phyloP scores from a whole-genome alignment of 2,329 filamentous ascomycete genomes.

The Cercospora zeae-maydis region DNA sequence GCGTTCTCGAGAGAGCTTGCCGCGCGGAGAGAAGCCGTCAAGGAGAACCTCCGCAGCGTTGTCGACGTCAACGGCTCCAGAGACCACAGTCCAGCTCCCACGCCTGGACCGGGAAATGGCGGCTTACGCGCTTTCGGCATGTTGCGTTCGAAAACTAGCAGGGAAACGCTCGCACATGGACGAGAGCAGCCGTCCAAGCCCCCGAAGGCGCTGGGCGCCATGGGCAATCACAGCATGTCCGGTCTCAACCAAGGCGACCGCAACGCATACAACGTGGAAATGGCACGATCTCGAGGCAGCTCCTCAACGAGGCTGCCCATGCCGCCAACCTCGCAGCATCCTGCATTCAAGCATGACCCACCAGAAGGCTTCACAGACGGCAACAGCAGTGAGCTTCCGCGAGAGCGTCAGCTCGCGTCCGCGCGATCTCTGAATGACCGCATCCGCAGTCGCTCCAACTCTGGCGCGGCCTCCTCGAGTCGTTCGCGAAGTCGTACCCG shows the following conservation, averaged over 20 bases:
- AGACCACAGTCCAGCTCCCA: conserved; percentile 36
- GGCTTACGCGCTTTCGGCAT: conserved; percentile 60
- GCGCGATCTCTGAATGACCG: conserved; percentile 11
- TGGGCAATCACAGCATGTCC: conserved; percentile 38
- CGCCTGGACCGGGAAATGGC: conserved; percentile 10
- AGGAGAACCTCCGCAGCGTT: conserved; percentile 65
- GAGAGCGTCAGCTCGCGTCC: conserved; percentile 21
- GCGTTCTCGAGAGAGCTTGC: conserved; percentile 73
- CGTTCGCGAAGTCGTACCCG: conserved; percentile 54
- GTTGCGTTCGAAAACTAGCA: conserved; percentile 64
- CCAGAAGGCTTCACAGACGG: conserved; percentile 12
- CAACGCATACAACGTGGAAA: conserved; percentile 26
- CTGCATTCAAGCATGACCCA: conserved; percentile 24
- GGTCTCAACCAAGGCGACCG: conserved; percentile 18
- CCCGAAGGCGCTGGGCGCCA: conserved; percentile 57
- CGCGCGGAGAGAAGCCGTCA: conserved; percentile 65
- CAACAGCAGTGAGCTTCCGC: conserved; percentile 9
- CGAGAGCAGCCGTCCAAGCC: conserved; percentile 50
- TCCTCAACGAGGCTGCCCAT: conserved; percentile 27
- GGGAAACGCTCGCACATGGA: conserved; percentile 58
- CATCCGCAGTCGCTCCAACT: conserved; percentile 52
- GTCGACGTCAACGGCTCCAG: conserved; percentile 57
- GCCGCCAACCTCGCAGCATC: conserved; percentile 23
- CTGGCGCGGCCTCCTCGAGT: conserved; percentile 46
- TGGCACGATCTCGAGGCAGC: conserved; percentile 25